Evolutionary conservation across 2,329 filamentous ascomycete species (phyloP), one percentile per base, ranked within the genome.

Genomic region (Neoscytalidium dimidiatum): DNA sequence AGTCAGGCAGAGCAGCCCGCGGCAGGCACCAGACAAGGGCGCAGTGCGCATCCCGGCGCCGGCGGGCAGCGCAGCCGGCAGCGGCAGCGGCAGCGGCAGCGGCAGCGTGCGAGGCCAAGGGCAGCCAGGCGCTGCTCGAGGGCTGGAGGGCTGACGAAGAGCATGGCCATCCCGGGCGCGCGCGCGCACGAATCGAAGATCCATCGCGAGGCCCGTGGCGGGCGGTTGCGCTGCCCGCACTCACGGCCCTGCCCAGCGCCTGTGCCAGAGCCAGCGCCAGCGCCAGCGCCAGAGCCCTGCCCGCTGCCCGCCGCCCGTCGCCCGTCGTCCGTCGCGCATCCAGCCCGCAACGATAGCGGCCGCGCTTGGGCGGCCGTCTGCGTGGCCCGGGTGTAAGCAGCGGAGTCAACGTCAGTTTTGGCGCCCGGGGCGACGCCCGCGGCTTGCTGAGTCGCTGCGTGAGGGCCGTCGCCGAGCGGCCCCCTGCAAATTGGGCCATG

Each of bases 121-220:
- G 56, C 56, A 60, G 35, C 26, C 23, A 60, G n/a, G n/a, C n/a
- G n/a, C n/a, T n/a, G n/a, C n/a, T n/a, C n/a, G n/a, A n/a, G n/a
- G n/a, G n/a, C n/a, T n/a, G n/a, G 29, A 31, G 38, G 14, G 56
- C 56, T 60, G 56, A 60, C 56, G 56, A 60, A 60, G 41, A 35
- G 44, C 44, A 21, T 14, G 19, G 5, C n/a, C 17, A 28, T 49
- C 46, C 46, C 46, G 46, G 46, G 38, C 38, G 53, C 31, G 53
- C 33, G 35, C 19, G 31, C 48, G 46, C 60, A 57, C 51, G 62
- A 64, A 64, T 64, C 62, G 62, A 64, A 64, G 62, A 64, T 64
- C 62, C 46, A 28, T 43, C 53, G 35, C 35, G 53, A 28, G 11
- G 53, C 53, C 53, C 35, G 33, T 44, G 31, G 46, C 35, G 61